These are phyloP conservation scores for Cutaneotrichosporon sp. DNA, from an alignment of 1,284 basidiomycete species.

Conservation along the genomic window DNA sequence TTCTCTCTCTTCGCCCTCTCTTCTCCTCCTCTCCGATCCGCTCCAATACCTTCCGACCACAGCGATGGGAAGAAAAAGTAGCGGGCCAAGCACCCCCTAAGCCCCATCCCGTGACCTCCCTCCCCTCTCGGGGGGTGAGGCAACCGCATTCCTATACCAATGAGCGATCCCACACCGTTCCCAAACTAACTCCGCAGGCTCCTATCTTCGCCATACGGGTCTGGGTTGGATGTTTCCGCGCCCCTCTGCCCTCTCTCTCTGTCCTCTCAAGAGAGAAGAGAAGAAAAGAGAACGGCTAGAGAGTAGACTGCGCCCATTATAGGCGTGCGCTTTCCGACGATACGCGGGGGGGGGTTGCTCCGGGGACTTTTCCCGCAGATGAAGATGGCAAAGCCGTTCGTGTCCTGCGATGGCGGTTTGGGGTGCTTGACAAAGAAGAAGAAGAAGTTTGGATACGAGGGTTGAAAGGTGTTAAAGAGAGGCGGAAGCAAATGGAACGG, in stretches of 20 bases:
- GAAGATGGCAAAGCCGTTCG: slow-evolving; percentile 30
- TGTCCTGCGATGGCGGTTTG: slow-evolving; percentile 52
- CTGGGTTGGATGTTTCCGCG: neutral
- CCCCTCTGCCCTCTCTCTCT: neutral
- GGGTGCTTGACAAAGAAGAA: slow-evolving; percentile 26
- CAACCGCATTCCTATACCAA: slow-evolving; percentile 52
- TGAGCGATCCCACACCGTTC: slow-evolving; percentile 33
- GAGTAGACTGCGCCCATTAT: slow-evolving; percentile 11
- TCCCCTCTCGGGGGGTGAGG: slow-evolving; percentile 18
- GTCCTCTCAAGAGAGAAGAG: too few species aligned
- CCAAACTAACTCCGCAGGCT: slow-evolving; percentile 28
- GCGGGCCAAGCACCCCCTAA: slow-evolving; percentile 49
- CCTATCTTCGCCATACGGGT: slow-evolving; percentile 46
- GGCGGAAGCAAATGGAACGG: neutral
- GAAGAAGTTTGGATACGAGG: slow-evolving; percentile 4
- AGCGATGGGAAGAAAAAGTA: slow-evolving; percentile 11
- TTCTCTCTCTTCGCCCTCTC: neutral
- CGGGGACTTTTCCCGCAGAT: slow-evolving; percentile 54
- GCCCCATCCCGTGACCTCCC: slow-evolving; percentile 52
- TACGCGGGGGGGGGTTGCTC: slow-evolving; percentile 32
- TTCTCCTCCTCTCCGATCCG: neutral
- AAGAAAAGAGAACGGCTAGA: slow-evolving; percentile 1
- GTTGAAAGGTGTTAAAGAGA: neutral
- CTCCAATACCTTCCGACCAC: neutral
- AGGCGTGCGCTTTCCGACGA: slow-evolving; percentile 19